These are phyloP conservation scores for Talaromyces sp. DNA, from an alignment of 2,329 filamentous ascomycete species.

Conservation along the genomic window DNA sequence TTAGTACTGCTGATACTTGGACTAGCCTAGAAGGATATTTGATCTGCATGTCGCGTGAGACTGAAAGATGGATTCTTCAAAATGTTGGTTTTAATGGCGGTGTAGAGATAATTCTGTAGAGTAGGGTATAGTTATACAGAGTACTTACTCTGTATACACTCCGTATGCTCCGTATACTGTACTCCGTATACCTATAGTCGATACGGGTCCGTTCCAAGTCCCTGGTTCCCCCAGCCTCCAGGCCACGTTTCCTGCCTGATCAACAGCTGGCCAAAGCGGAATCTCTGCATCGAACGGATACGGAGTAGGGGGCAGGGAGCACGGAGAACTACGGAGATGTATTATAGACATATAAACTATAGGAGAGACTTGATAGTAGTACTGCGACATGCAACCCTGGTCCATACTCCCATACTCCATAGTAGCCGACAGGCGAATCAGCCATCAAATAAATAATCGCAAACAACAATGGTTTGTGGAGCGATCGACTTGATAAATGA, in stretches of 20 bases:
- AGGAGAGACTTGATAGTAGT: too few relatives aligned
- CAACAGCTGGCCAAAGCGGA: background rate
- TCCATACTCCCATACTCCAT: background rate
- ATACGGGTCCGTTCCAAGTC: background rate
- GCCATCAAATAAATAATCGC: background rate
- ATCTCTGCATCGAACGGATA: background rate
- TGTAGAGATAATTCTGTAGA: background rate
- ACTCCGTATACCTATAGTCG: too few relatives aligned
- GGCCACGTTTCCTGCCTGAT: background rate
- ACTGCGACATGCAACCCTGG: background rate
- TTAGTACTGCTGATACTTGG: too few relatives aligned
- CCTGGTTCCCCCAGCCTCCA: background rate
- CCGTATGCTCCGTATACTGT: too few relatives aligned
- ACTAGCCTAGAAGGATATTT: too few relatives aligned
- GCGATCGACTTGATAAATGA: background rate
- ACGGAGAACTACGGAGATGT: too few relatives aligned
- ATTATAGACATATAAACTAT: too few relatives aligned
- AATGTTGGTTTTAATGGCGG: background rate
- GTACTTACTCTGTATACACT: too few relatives aligned
- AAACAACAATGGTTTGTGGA: background rate
- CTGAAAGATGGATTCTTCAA: background rate
- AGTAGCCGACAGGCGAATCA: background rate
- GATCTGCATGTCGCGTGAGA: background rate
- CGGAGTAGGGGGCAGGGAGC: too few relatives aligned
- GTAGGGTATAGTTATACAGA: too few relatives aligned